These are phyloP conservation scores for Malus hybrid DNA, from an alignment of 331 rosid species.

Conservation along the genomic window DNA sequence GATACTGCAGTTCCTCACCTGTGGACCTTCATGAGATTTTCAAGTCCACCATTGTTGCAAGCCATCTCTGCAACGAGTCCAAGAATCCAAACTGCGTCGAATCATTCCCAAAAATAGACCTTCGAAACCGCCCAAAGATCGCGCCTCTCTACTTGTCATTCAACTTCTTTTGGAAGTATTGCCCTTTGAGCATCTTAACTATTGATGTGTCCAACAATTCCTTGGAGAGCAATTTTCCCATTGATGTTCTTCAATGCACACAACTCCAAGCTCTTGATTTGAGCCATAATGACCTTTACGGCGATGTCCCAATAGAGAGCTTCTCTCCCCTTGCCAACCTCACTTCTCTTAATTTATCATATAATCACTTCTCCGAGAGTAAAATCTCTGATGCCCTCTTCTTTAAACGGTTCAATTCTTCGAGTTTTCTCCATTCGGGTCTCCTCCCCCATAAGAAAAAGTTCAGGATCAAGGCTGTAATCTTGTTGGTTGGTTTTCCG, in stretches of 20 bases:
- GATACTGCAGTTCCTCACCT: conserved; percentile 51
- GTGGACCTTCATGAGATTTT: conserved; percentile 48
- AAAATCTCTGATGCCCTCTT: conserved; percentile 29
- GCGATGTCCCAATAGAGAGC: conserved; percentile 44
- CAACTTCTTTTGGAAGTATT: conserved; percentile 70
- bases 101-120: conserved; percentile 56
- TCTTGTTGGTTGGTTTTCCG: conserved; percentile 51
- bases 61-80: conserved; percentile 69
- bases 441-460: conserved; percentile 27
- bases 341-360: conserved; percentile 45
- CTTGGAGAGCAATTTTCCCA: conserved; percentile 44
- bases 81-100: conserved; percentile 54
- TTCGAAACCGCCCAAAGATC: conserved; percentile 38
- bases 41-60: conserved; percentile 59
- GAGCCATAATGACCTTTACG: conserved; percentile 41
- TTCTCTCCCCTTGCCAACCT: conserved; percentile 45
- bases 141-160: conserved; percentile 60
- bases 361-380: conserved; percentile 48
- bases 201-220: conserved; percentile 59
- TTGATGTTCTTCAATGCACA: conserved; percentile 42
- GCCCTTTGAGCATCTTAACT: conserved; percentile 44
- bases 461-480: conserved; percentile 30
- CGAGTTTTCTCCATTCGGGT: conserved; percentile 57
- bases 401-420: conserved; percentile 40
- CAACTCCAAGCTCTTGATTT: conserved; percentile 57